Conservation (phyloP, 2,329 filamentous ascomycete species). For the Dactylellina sp. region DNA sequence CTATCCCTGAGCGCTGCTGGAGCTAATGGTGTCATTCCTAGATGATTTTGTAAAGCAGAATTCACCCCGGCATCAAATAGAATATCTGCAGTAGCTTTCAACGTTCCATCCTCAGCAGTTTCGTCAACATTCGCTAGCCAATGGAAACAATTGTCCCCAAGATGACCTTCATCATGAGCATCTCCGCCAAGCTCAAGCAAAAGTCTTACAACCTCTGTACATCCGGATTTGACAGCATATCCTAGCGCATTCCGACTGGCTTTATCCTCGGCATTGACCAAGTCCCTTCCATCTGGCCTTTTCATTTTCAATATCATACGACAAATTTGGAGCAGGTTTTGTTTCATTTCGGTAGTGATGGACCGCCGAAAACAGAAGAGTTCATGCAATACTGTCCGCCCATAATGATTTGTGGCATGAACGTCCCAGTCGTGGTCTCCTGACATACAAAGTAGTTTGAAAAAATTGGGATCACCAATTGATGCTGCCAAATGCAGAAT, state of each 20-base stretch:
- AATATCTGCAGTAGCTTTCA: slow-evolving; percentile 2
- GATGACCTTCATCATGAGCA: slow-evolving; percentile 6
- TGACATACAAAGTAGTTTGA: slow-evolving; percentile 37
- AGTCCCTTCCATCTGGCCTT: background rate
- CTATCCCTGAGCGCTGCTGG: background rate
- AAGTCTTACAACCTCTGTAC: slow-evolving; percentile 12
- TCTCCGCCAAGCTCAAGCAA: slow-evolving; percentile 21
- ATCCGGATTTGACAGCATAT: background rate
- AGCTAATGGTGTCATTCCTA: background rate
- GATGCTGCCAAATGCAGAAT: slow-evolving; percentile 12
- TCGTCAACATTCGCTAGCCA: background rate
- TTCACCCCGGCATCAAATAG: slow-evolving; percentile 1
- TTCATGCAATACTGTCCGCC: slow-evolving; percentile 4
- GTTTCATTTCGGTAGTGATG: background rate
- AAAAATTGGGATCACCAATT: slow-evolving; percentile 23
- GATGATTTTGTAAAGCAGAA: background rate
- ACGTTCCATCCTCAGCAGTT: background rate
- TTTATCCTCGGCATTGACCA: slow-evolving; percentile 28
- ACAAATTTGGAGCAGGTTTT: slow-evolving; percentile 5
- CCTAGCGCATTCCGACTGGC: slow-evolving; percentile 9
- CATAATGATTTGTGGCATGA: background rate
- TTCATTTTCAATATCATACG: background rate
- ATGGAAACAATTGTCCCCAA: slow-evolving; percentile 21
- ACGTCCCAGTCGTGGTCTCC: slow-evolving; percentile 24
- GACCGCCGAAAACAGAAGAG: background rate